Conservation (phyloP, 345 rosid genomes). For the Heritiera fomes region DNA sequence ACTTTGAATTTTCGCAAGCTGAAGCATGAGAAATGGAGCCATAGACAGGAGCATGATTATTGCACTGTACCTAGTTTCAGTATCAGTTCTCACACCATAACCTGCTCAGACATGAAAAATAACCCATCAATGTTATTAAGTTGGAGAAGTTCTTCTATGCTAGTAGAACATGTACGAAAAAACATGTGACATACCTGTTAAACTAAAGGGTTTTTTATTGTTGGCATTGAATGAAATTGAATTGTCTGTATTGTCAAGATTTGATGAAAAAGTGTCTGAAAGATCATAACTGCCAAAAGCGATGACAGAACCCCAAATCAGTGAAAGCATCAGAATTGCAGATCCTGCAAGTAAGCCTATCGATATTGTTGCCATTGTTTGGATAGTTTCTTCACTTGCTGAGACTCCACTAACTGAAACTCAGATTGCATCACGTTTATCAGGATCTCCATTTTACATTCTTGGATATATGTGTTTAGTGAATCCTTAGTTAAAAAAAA, state of each 20-base stretch:
- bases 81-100: slow-evolving; percentile 48
- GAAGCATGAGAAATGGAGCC: slow-evolving; percentile 48
- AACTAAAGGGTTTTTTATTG: slow-evolving; percentile 28
- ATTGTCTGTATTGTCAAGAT: neutral
- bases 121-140: neutral
- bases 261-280: slow-evolving; percentile 17
- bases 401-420: slow-evolving; percentile 36
- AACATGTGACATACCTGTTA: slow-evolving; percentile 24
- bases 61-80: slow-evolving; percentile 37
- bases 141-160: neutral
- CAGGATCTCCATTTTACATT: neutral
- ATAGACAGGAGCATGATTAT: slow-evolving; percentile 38
- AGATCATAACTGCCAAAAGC: slow-evolving; percentile 46
- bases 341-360: slow-evolving; percentile 58
- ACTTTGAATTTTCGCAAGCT: slow-evolving; percentile 31
- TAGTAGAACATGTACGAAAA: neutral
- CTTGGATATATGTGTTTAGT: neutral
- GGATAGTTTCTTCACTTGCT: slow-evolving; percentile 27
- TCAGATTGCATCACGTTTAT: neutral
- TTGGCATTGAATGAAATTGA: slow-evolving; percentile 15
- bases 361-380: slow-evolving; percentile 35
- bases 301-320: slow-evolving; percentile 47
- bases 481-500: neutral
- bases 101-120: slow-evolving; percentile 28
- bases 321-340: slow-evolving; percentile 41